Evolutionary conservation across 768 basidiomycete species (phyloP).

Genomic region (Amanita thiersii): DNA sequence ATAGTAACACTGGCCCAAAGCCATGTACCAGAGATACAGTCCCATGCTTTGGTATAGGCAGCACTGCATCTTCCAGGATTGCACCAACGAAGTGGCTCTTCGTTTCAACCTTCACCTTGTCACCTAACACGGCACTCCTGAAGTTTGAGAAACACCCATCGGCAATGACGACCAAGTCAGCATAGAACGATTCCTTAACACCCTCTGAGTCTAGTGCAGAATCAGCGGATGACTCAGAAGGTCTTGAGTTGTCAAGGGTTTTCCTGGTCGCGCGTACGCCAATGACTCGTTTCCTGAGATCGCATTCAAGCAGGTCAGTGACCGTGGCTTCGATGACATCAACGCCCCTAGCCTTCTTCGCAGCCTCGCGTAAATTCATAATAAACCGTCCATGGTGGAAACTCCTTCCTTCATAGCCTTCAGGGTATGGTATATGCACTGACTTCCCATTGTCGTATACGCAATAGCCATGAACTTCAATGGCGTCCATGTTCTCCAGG

Average conservation of each 20-base stretch:
- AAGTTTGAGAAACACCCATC: constrained; percentile 97
- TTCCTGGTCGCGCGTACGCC: constrained; percentile 60
- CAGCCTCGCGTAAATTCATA: constrained; percentile 65
- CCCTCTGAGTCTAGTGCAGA: constrained; percentile 15
- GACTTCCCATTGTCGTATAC: constrained; percentile 56
- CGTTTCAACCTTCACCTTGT: constrained; percentile 40
- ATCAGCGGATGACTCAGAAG: not conserved
- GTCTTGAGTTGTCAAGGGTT: not conserved
- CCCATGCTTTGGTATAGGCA: constrained; percentile 73
- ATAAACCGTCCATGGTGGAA: constrained; percentile 96
- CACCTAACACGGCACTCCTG: constrained; percentile 57
- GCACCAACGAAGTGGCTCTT: constrained; percentile 82
- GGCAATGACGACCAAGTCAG: constrained; percentile 79
- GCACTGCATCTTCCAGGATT: constrained; percentile 65
- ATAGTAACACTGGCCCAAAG: constrained; percentile 83
- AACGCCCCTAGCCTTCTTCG: constrained; percentile 51
- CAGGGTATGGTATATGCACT: constrained; percentile 89
- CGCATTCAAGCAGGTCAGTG: constrained; percentile 61
- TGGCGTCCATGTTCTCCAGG: constrained; percentile 83
- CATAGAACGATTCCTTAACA: constrained; percentile 51
- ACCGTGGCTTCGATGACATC: constrained; percentile 83
- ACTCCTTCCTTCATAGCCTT: constrained; percentile 59
- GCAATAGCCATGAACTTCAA: constrained; percentile 80
- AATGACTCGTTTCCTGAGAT: constrained; percentile 38
- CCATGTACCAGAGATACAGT: constrained; percentile 79